Evolutionary conservation across 352 stramenopile species (phyloP).

Genomic region (Phytophthora ramorum): DNA sequence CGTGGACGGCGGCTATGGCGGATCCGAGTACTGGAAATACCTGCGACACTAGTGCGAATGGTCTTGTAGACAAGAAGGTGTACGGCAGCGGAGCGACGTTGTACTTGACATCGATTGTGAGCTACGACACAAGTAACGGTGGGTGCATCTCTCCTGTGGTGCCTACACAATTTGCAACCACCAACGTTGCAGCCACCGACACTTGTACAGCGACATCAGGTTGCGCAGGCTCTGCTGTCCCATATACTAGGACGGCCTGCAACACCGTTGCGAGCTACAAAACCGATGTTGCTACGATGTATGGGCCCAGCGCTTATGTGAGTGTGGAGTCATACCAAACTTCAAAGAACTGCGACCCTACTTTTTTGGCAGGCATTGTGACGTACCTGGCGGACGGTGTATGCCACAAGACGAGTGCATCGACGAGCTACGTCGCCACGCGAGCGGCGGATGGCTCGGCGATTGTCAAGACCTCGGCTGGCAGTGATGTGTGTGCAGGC

Average conservation of each 20-base stretch:
- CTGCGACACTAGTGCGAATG: no score
- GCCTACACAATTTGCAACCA: neutral
- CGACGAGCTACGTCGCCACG: neutral
- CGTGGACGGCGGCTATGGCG: no score
- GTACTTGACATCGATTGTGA: neutral
- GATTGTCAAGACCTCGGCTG: neutral
- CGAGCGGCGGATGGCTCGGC: no score
- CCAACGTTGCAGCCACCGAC: neutral
- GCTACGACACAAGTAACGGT: neutral
- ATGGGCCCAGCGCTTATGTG: constrained; percentile 5
- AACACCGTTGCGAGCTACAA: no score
- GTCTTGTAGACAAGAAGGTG: neutral
- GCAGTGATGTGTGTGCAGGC: neutral
- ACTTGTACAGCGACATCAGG: neutral
- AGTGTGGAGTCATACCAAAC: neutral
- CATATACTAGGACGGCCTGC: neutral
- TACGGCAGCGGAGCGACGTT: neutral
- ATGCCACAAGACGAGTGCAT: neutral
- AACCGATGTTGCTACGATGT: neutral
- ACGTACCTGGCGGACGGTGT: neutral
- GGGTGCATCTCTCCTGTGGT: neutral
- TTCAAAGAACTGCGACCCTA: neutral
- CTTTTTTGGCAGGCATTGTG: neutral
- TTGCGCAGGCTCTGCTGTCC: constrained; percentile 1
- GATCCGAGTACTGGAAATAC: no score